phyloP scores from a whole-genome alignment of 257 asterid genomes.

The Schizonepeta tenuifolia region DNA sequence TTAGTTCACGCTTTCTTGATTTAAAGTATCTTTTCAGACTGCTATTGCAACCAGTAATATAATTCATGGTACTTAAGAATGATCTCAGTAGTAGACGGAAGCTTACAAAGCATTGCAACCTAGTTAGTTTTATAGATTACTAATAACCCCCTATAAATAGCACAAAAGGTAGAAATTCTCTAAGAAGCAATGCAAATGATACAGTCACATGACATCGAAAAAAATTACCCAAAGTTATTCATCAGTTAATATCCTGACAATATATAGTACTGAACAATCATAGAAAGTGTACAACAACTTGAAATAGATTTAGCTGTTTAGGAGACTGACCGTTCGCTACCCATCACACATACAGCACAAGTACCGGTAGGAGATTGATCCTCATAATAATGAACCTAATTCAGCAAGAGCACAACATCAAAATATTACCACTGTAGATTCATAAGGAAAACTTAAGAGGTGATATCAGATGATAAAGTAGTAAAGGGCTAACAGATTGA shows the following conservation, averaged over 20 bases:
- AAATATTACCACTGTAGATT: not conserved
- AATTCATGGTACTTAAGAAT: not conserved
- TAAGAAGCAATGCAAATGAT: not conserved
- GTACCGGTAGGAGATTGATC: constrained; percentile 82
- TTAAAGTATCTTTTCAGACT: not conserved
- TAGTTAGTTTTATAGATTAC: not conserved
- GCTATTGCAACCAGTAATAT: not conserved
- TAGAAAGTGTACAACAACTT: not conserved
- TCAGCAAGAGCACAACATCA: constrained; percentile 19
- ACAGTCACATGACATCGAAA: not conserved
- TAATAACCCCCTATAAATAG: not conserved
- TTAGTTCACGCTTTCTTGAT: not conserved
- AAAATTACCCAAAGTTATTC: not conserved
- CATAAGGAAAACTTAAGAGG: not conserved
- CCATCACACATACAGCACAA: constrained; percentile 74
- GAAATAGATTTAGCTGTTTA: not conserved
- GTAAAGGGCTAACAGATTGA: not conserved
- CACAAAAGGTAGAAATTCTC: not conserved
- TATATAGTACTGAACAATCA: not conserved
- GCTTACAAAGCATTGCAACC: not conserved
- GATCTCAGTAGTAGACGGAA: not conserved
- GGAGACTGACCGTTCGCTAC: constrained; percentile 67
- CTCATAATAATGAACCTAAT: constrained; percentile 70
- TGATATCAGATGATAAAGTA: constrained; percentile 17
- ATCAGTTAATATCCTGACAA: not conserved